Conservation (phyloP, 1,284 basidiomycete species). For the Xerocomus minutiporus region DNA sequence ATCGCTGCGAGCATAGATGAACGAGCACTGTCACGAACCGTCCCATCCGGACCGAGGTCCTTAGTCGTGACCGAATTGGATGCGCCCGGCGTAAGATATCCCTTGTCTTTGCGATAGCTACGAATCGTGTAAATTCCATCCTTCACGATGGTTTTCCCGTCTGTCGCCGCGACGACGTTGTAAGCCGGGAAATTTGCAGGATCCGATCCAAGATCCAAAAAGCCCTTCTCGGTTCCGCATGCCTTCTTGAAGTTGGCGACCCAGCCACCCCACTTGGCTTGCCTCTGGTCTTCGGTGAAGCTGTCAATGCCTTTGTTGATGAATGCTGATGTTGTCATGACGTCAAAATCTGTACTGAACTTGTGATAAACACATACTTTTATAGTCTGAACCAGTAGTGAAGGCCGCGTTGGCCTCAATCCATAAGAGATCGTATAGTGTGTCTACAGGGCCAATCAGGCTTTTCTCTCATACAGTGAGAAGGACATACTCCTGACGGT, state of each 20-base stretch:
- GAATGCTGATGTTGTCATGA: background rate
- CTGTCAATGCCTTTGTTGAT: conserved; percentile 6
- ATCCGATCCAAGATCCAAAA: conserved; percentile 4
- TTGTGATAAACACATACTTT: background rate
- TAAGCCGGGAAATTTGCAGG: background rate
- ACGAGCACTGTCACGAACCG: background rate
- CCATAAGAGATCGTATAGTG: conserved; percentile 7
- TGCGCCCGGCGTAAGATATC: background rate
- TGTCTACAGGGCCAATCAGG: conserved; percentile 1
- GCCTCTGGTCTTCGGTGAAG: background rate
- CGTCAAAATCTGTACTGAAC: background rate
- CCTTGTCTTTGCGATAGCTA: conserved; percentile 2
- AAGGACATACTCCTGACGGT: conserved; percentile 9
- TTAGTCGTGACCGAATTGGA: background rate
- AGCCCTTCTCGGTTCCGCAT: conserved; percentile 5
- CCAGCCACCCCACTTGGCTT: background rate
- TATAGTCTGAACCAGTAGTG: background rate
- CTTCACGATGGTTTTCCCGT: background rate
- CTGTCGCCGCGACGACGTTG: conserved; percentile 1
- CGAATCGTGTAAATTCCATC: conserved; percentile 11
- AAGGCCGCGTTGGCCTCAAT: background rate
- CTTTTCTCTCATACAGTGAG: background rate
- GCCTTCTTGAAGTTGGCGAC: conserved; percentile 1
- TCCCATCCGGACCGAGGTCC: background rate
- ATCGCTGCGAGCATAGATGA: background rate